These are phyloP conservation scores for Nakazawaea wyomingensis DNA, from an alignment of 805 yeast species.

Conservation along the genomic window DNA sequence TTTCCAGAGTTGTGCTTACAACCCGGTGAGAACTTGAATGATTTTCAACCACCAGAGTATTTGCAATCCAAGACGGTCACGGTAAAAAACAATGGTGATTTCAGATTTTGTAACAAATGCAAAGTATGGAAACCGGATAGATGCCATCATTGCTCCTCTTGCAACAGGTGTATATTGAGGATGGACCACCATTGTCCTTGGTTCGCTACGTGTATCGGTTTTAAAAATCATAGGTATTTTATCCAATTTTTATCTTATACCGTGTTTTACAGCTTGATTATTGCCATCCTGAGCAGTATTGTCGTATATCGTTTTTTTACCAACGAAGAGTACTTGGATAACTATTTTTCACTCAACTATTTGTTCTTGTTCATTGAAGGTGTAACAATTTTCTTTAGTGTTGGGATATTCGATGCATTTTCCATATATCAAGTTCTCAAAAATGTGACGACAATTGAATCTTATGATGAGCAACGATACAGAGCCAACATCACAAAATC, in stretches of 20 bases:
- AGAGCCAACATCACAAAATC: conserved; percentile 32
- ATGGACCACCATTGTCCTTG: conserved; percentile 69
- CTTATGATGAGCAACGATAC: conserved; percentile 50
- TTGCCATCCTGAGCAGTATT: conserved; percentile 34
- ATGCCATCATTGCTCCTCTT: conserved; percentile 51
- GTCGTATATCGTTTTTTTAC: conserved; percentile 45
- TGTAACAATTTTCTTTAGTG: conserved; percentile 48
- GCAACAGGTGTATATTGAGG: conserved; percentile 39
- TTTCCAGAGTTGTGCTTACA: conserved; percentile 36
- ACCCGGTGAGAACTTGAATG: conserved; percentile 11
- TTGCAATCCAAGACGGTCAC: conserved; percentile 36
- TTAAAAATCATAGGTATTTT: conserved; percentile 72
- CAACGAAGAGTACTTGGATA: conserved; percentile 31
- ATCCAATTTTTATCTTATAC: conserved; percentile 64
- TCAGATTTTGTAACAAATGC: conserved; percentile 53
- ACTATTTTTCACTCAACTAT: conserved; percentile 49
- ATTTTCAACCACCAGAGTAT: conserved; percentile 35
- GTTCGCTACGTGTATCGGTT: conserved; percentile 88
- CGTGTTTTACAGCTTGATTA: conserved; percentile 39
- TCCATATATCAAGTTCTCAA: conserved; percentile 51
- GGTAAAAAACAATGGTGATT: conserved; percentile 54
- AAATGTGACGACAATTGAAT: conserved; percentile 81
- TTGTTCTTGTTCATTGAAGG: conserved; percentile 56
- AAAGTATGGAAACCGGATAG: conserved; percentile 57
- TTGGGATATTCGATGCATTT: conserved; percentile 51